phyloP scores from a whole-genome alignment of 2,329 filamentous ascomycete genomes.

The Tolypocladium nubicola region DNA sequence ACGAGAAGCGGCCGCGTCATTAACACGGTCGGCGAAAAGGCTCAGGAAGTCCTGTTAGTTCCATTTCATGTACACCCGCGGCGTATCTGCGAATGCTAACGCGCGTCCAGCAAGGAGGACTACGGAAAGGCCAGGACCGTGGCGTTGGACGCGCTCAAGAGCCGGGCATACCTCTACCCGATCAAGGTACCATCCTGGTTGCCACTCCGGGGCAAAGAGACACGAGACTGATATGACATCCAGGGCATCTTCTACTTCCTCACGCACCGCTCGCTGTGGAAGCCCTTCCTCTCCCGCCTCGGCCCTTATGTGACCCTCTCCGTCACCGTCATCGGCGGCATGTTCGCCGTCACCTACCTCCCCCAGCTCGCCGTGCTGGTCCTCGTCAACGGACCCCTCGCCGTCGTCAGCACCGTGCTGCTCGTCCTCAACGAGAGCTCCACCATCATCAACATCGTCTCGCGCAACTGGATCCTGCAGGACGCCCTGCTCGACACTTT shows the following conservation, averaged over 20 bases:
- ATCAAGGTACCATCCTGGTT: constrained; percentile 37
- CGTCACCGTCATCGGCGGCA: constrained; percentile 58
- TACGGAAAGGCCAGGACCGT: constrained; percentile 54
- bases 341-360: constrained; percentile 82
- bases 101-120: constrained; percentile 50
- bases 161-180: constrained; percentile 77
- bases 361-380: constrained; percentile 77
- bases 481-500: constrained; percentile 83
- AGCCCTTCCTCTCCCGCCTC: constrained; percentile 44
- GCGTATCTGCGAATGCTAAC: neutral
- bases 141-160: constrained; percentile 59
- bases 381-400: constrained; percentile 75
- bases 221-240: neutral
- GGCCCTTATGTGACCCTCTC: constrained; percentile 59
- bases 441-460: constrained; percentile 43
- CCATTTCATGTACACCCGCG: no score
- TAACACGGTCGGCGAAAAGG: constrained; percentile 31
- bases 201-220: neutral
- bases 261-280: constrained; percentile 45
- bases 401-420: constrained; percentile 60
- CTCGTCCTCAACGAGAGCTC: constrained; percentile 56
- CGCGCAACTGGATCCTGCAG: constrained; percentile 65
- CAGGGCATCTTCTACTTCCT: constrained; percentile 51
- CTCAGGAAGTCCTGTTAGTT: constrained; percentile 37
- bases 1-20: constrained; percentile 21